Percentiles rank a stretch among this genome's conserved stretches.
These are phyloP conservation scores for Nakazawaea molendinolei DNA, from an alignment of 805 yeast species.

Conservation along the genomic window DNA sequence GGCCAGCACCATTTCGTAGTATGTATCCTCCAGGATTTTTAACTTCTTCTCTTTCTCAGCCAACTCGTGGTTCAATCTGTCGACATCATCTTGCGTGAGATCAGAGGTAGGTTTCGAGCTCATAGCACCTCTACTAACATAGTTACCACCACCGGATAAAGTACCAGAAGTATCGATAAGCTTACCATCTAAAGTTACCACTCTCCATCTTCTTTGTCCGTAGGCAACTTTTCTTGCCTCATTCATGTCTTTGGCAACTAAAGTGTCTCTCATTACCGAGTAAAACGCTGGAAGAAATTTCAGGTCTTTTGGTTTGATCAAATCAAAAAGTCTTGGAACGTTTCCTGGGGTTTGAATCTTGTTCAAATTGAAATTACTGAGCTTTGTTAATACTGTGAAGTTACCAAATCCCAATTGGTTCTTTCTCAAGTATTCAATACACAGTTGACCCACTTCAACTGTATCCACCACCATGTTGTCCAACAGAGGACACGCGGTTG, in stretches of 20 bases:
- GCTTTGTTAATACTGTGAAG: conserved; percentile 72
- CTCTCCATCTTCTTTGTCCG: conserved; percentile 65
- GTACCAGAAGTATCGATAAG: conserved; percentile 91
- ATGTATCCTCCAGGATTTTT: conserved; percentile 41
- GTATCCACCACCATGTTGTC: conserved; percentile 91
- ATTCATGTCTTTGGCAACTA: conserved; percentile 71
- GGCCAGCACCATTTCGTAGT: conserved; percentile 51
- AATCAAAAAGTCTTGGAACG: conserved; percentile 79
- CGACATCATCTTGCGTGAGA: conserved; percentile 52
- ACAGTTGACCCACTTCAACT: conserved; percentile 50
- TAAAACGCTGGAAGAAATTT: conserved; percentile 84
- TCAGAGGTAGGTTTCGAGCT: conserved; percentile 32
- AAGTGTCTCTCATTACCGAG: conserved; percentile 77
- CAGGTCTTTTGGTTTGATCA: conserved; percentile 59
- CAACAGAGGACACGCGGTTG: conserved; percentile 88
- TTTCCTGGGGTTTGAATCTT: conserved; percentile 65
- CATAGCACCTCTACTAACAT: conserved; percentile 72
- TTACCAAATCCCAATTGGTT: conserved; percentile 84
- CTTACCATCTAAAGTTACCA: conserved; percentile 89
- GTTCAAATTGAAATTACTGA: conserved; percentile 53
- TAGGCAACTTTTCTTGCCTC: conserved; percentile 88
- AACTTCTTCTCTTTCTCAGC: conserved; percentile 46
- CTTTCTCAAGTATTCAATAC: conserved; percentile 75
- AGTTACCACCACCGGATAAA: conserved; percentile 91
- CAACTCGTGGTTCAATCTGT: conserved; percentile 45